Evolutionary conservation across 192 early-diverging fungal genomes (phyloP).

Genomic region (Funneliformis geosporum): DNA sequence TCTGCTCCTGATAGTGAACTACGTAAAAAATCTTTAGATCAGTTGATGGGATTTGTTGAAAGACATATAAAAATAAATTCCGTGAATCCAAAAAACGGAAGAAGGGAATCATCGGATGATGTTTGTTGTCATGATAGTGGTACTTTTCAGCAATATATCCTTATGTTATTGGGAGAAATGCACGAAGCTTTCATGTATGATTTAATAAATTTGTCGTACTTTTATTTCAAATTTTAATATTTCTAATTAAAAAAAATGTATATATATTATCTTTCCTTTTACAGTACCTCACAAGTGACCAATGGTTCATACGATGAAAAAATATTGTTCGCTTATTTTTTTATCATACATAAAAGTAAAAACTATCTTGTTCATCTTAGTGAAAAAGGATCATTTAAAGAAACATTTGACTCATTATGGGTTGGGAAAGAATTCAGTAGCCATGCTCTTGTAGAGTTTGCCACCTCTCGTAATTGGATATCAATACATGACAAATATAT

Average conservation of each 20-base stretch:
- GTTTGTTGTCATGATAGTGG: conserved; percentile 27
- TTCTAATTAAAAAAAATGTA: not conserved
- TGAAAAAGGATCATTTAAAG: not conserved
- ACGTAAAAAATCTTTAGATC: conserved; percentile 15
- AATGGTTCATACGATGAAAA: conserved; percentile 27
- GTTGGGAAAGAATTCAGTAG: not conserved
- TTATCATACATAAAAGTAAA: conserved; percentile 25
- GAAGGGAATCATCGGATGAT: not conserved
- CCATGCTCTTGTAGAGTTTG: conserved; percentile 11
- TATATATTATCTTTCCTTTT: not conserved
- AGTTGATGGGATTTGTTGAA: conserved; percentile 23
- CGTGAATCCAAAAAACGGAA: not conserved
- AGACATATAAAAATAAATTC: conserved; percentile 15
- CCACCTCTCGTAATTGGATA: conserved; percentile 29
- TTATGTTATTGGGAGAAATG: conserved; percentile 29
- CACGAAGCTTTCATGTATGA: conserved; percentile 33
- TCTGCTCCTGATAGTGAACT: not conserved
- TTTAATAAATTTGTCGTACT: not conserved
- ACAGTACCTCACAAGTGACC: not conserved
- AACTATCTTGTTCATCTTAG: conserved; percentile 3
- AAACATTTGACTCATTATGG: conserved; percentile 22
- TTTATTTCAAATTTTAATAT: not conserved
- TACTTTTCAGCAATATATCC: conserved; percentile 22
- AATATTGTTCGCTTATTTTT: conserved; percentile 24
- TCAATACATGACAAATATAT: conserved; percentile 15